Conservation (phyloP, 2,329 filamentous ascomycete species). For the Grosmannia huntii region DNA sequence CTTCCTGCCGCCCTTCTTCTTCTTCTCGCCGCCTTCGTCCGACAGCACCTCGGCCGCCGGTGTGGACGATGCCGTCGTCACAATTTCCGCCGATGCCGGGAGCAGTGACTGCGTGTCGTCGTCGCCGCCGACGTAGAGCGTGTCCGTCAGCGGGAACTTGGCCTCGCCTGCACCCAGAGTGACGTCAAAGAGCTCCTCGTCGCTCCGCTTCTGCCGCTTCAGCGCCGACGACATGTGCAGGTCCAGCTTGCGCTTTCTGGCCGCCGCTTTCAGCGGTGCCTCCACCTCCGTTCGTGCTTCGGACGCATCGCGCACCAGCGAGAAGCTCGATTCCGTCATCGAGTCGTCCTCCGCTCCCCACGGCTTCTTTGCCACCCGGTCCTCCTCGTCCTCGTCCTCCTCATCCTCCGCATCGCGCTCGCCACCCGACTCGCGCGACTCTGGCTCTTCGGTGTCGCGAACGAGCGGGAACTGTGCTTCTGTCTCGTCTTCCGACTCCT, state of each 20-base stretch:
- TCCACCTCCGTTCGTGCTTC: conserved; percentile 10
- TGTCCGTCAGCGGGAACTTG: conserved; percentile 35
- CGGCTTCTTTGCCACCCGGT: conserved; percentile 34
- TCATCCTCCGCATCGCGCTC: conserved; percentile 4
- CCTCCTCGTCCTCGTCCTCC: conserved; percentile 49
- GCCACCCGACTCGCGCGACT: conserved; percentile 34
- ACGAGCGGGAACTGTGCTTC: conserved; percentile 46
- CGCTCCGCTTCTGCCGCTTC: conserved; percentile 68
- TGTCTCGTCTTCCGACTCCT: conserved; percentile 79
- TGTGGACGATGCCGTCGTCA: conserved; percentile 36
- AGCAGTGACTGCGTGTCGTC: conserved; percentile 23
- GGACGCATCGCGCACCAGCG: conserved; percentile 13
- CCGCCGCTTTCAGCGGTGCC: conserved; percentile 25
- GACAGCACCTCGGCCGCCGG: conserved; percentile 29
- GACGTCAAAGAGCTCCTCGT: conserved; percentile 65
- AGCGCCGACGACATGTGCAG: conserved; percentile 55
- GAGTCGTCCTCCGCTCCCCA: conserved; percentile 49
- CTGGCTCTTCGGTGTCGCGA: conserved; percentile 73
- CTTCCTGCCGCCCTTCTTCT: conserved; percentile 54
- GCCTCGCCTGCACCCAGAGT: conserved; percentile 40
- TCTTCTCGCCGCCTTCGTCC: conserved; percentile 18
- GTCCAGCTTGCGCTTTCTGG: conserved; percentile 63
- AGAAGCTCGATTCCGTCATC: conserved; percentile 61
- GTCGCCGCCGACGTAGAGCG: conserved; percentile 21
- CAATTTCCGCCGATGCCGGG: conserved; percentile 22